Base-by-base conservation (phyloP, 2,329 filamentous ascomycete genomes). In the Rasamsonia emersonii region DNA sequence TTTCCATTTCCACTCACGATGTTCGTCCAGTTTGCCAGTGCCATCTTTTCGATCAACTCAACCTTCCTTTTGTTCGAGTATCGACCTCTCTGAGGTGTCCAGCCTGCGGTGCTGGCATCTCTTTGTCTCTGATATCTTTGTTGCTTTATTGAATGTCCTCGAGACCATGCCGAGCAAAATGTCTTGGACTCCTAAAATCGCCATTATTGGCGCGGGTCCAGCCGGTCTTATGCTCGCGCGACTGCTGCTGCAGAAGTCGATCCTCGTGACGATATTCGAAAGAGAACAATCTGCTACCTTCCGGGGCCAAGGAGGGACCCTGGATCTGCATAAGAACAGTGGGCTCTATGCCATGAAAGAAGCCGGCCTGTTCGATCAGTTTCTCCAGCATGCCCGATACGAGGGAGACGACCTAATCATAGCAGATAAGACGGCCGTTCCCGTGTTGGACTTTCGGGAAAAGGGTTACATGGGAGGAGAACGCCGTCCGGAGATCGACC, bases 181-280 rank as follows among this genome's bases (percentile, higher is more conserved):
- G 36, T 24, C 33, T 15, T 17, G 8, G 8, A 28, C 8, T 6
- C 36, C 28, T 14, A 35, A 30, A 23, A 42, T 46, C 24, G 45
- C 45, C 9, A 42, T 46, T 11, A 26, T 46, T 4, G 42, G 44
- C 13, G 45, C 38, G 24, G 45, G 45, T n/a, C 45, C 45, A 8
- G 37, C 10, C 7, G 38, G 38, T 7, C 17, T 40, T 18, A 35
- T 32, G n/a, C 32, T 40, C 4, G 38, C 38, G 3, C 36, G 35
- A 23, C 37, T 40, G 5, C 38, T 40, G 14, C 17, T 23, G 4
- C 38, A 24, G n/a, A 40, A 40, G 9, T 32, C 29, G 14, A 35
- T 47, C 26, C 32, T 41, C 1, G 23, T 42, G 2, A 34, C 32
- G 11, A 23, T 54, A 15, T 53, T 47, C 30, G 59, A 63, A 47